A percentile compares a stretch with the other conserved stretches of the same genome.
These are phyloP conservation scores for Fraxinus pennsylvanica DNA, from an alignment of 257 asterid species.

Conservation along the genomic window DNA sequence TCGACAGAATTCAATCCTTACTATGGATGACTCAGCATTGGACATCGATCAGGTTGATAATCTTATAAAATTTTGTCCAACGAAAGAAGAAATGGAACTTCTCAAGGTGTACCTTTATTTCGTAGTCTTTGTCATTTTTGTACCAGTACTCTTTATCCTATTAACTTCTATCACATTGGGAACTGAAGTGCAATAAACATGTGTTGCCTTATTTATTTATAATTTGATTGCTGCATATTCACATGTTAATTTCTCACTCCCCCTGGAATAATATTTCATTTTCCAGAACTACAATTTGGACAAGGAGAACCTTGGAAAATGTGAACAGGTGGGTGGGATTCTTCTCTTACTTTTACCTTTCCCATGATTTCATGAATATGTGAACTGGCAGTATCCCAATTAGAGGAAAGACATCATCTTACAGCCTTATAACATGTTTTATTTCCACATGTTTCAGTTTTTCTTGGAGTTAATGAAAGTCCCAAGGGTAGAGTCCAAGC, in stretches of 20 bases:
- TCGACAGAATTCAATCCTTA: constrained; percentile 67
- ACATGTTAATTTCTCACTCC: constrained; percentile 22
- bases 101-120: constrained; percentile 54
- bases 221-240: not conserved
- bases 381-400: constrained; percentile 13
- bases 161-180: constrained; percentile 3
- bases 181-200: not conserved
- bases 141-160: not conserved
- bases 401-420: not conserved
- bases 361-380: constrained; percentile 7
- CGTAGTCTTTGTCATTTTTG: constrained; percentile 4
- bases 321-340: constrained; percentile 64
- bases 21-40: constrained; percentile 76
- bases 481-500: constrained; percentile 78
- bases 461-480: constrained; percentile 83
- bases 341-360: constrained; percentile 13
- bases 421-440: constrained; percentile 2
- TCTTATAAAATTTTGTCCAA: constrained; percentile 86
- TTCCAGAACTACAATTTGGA: constrained; percentile 76
- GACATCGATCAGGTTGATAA: constrained; percentile 88
- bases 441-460: constrained; percentile 48
- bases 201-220: not conserved
- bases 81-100: constrained; percentile 80
- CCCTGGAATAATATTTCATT: constrained; percentile 17
- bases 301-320: constrained; percentile 78